Conservation (phyloP, 108 stramenopile species). For the Cyclotella kingstonii region DNA sequence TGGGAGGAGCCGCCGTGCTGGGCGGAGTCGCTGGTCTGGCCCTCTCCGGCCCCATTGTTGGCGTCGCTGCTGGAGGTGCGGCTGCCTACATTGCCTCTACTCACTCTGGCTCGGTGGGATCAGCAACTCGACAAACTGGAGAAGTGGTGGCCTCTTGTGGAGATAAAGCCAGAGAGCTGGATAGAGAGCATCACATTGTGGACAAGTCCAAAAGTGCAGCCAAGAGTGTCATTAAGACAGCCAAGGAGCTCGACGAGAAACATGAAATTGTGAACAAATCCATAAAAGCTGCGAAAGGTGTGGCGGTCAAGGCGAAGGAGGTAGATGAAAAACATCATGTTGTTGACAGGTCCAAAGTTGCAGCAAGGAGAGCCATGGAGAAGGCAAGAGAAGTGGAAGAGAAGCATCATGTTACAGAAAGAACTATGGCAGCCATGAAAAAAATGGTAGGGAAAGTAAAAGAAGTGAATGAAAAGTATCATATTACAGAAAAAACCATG, state of each 20-base stretch:
- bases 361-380: constrained; percentile 29
- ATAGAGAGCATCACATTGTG: constrained; percentile 21
- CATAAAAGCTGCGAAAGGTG: constrained; percentile 14
- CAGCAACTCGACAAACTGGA: constrained; percentile 54
- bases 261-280: constrained; percentile 55
- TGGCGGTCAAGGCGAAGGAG: constrained; percentile 24
- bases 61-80: constrained; percentile 53
- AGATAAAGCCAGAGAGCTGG: constrained; percentile 45
- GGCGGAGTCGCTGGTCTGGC: constrained; percentile 61
- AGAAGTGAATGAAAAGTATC: constrained; percentile 62
- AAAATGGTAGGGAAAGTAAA: constrained; percentile 4
- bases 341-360: constrained; percentile 60
- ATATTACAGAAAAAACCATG: constrained; percentile 55
- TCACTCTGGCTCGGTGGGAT: constrained; percentile 40
- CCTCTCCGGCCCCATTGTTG: constrained; percentile 62
- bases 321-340: constrained; percentile 72
- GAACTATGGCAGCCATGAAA: constrained; percentile 36
- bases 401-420: constrained; percentile 56
- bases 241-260: constrained; percentile 52
- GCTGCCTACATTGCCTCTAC: constrained; percentile 58
- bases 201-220: constrained; percentile 18
- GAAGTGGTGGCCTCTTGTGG: constrained; percentile 55
- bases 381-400: constrained; percentile 58
- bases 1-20: constrained; percentile 43
- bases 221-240: constrained; percentile 27